These are phyloP conservation scores for Amphichorda felina DNA, from an alignment of 2,329 filamentous ascomycete species.

Conservation along the genomic window DNA sequence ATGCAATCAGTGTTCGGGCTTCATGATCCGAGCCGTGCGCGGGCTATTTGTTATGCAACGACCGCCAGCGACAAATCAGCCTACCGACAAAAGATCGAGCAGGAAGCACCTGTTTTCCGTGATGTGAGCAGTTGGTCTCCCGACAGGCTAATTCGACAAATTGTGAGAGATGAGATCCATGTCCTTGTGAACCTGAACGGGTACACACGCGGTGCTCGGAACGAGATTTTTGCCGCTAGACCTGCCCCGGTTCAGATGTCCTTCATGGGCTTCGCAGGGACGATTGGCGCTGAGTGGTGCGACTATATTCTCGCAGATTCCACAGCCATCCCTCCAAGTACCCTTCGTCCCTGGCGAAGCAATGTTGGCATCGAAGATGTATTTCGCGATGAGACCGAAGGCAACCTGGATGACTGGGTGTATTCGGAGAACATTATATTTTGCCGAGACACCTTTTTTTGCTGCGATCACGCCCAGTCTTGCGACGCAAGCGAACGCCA, in stretches of 20 bases:
- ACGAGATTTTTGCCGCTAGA: slow-evolving; percentile 91
- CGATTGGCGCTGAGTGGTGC: slow-evolving; percentile 94
- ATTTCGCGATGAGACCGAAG: slow-evolving; percentile 52
- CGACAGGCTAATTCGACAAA: slow-evolving; percentile 75
- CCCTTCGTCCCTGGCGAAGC: slow-evolving; percentile 65
- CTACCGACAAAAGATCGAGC: slow-evolving; percentile 87
- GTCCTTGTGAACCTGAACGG: slow-evolving; percentile 97
- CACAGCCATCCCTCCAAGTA: slow-evolving; percentile 72
- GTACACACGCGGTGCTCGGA: slow-evolving; percentile 91
- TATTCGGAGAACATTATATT: slow-evolving; percentile 97
- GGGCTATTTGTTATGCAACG: slow-evolving; percentile 91
- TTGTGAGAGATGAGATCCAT: slow-evolving; percentile 79
- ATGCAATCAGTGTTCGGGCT: slow-evolving; percentile 99
- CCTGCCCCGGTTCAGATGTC: slow-evolving; percentile 97
- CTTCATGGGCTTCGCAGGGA: slow-evolving; percentile 98
- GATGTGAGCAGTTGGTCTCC: slow-evolving; percentile 82
- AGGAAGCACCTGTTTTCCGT: slow-evolving; percentile 79
- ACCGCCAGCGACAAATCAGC: slow-evolving; percentile 81
- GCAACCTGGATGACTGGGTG: slow-evolving; percentile 69
- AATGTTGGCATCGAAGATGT: slow-evolving; percentile 66
- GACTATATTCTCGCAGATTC: slow-evolving; percentile 91
- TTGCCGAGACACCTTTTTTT: slow-evolving; percentile 92
- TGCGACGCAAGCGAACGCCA: slow-evolving; percentile 57
- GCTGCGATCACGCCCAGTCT: slow-evolving; percentile 91
- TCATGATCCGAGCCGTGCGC: slow-evolving; percentile 61